Conservation (phyloP, 495 filamentous ascomycete genomes). For the Aspergillus sclerotiicarbonarius region DNA sequence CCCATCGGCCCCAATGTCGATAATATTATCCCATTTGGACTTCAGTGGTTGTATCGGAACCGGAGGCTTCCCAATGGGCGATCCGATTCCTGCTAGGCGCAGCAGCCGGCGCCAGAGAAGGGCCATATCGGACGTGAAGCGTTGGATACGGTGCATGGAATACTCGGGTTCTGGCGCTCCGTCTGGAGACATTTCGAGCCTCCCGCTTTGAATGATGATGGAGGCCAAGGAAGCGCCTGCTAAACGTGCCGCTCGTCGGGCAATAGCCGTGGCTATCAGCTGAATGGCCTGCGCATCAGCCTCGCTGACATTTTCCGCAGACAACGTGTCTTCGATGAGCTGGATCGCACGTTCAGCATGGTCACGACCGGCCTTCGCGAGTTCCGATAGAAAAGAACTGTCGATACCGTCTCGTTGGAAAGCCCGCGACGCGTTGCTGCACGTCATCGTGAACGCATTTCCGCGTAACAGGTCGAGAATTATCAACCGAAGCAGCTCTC, state of each 20-base stretch:
- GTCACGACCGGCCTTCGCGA: background rate
- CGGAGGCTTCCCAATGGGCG: background rate
- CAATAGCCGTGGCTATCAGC: conserved; percentile 20
- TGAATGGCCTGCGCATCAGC: conserved; percentile 13
- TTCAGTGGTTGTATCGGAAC: background rate
- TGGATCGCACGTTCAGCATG: background rate
- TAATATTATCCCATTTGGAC: background rate
- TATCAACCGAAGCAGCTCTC: conserved; percentile 12
- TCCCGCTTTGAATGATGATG: conserved; percentile 22
- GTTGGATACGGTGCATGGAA: background rate
- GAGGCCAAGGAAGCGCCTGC: conserved; percentile 23
- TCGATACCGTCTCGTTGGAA: conserved; percentile 3
- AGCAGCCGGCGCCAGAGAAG: conserved; percentile 1
- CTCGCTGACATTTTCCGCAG: background rate
- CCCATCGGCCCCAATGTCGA: conserved; percentile 10
- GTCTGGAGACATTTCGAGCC: conserved; percentile 8
- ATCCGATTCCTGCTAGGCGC: background rate
- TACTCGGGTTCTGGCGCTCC: background rate
- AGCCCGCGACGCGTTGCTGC: background rate
- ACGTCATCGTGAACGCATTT: background rate
- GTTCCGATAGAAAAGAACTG: conserved; percentile 3
- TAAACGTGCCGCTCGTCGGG: conserved; percentile 21
- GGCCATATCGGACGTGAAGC: background rate
- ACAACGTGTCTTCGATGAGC: background rate
- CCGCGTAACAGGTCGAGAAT: background rate